Base-by-base conservation (phyloP, 2,329 filamentous ascomycete species). In the Sporothrix variecibatus region DNA sequence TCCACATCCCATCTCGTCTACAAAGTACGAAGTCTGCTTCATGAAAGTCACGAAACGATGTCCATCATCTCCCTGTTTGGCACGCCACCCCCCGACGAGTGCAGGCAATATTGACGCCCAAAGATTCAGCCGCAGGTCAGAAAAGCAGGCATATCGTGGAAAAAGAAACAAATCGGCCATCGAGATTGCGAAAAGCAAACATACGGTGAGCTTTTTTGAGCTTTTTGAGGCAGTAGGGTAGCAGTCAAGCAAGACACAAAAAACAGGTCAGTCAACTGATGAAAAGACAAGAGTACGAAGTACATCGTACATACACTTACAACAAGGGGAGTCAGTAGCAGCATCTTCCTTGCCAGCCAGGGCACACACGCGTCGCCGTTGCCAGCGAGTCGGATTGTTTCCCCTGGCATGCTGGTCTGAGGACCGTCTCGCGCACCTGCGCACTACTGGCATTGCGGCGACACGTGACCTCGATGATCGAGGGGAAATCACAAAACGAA, bases 401-500 rank as follows among this genome's bases (percentile, higher is more conserved):
- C 64, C 64, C 26, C 64, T 20, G 65, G 43, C 15, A 40, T 43
- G 60, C 23, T 64, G 26, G 62, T 7, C 17, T 26, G 34, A 23
- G 17, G 38, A 2, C 17, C 26, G 40, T 67, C 26, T 67, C 65
- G 65, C 15, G 40, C 26, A 34, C 15, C 7, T 34, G 34, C 34
- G 34, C 34, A 34, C 34, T 23, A 56, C 23, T 8, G 38, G 17
- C 15, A 51, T 28, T 12, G 40, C n/a, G 12, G 15, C 40, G 8
- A 7, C 65, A 68, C 65, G 65, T 68, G 65, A 68, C 46, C 65
- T 68, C 40, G 65, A 68, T 26, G 9, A 26, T 43, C 60, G 62
- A 67, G 4, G 38, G 12, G n/a, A 5, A 28, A 34, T 34, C 34
- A 8, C 34, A 34, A 34, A 34, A 34, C 4, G 34, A 17, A 20